Conservation (phyloP, 495 filamentous ascomycete species). For the Hypoxylon cercidicola region DNA sequence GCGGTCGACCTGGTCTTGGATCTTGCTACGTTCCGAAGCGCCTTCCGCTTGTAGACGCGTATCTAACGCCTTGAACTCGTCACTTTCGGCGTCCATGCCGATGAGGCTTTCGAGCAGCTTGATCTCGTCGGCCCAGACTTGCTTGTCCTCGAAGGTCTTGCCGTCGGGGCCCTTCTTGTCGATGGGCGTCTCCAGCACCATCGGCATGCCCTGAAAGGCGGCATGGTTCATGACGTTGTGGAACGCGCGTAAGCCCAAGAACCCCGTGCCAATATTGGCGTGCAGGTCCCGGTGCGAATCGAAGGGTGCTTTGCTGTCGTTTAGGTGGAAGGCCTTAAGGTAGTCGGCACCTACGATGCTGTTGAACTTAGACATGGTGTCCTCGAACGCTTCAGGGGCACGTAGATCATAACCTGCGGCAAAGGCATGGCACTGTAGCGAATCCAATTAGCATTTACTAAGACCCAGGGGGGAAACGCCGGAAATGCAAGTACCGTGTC, state of each 20-base stretch:
- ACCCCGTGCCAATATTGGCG: conserved; percentile 93
- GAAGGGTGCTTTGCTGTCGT: conserved; percentile 91
- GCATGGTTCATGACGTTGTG: conserved; percentile 89
- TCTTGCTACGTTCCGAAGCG: conserved; percentile 72
- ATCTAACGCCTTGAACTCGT: conserved; percentile 74
- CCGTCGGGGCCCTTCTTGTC: conserved; percentile 68
- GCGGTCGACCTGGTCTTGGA: conserved; percentile 78
- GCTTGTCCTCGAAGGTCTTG: conserved; percentile 73
- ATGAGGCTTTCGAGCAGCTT: conserved; percentile 90
- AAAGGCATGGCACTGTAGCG: conserved; percentile 79
- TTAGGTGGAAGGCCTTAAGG: conserved; percentile 87
- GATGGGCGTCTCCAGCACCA: conserved; percentile 95
- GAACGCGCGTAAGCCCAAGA: conserved; percentile 88
- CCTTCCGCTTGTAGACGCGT: conserved; percentile 73
- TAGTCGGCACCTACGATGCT: conserved; percentile 80
- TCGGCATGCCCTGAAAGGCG: conserved; percentile 79
- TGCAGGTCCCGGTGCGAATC: conserved; percentile 84
- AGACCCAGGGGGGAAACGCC: background rate
- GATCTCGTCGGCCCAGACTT: conserved; percentile 85
- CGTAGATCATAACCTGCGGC: conserved; percentile 92
- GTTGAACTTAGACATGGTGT: conserved; percentile 80
- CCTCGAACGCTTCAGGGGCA: conserved; percentile 74
- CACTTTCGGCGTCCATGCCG: conserved; percentile 76
- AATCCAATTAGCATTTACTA: background rate
- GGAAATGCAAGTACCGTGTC: conserved; percentile 66